Percentiles rank a stretch among this genome's conserved stretches.
Conservation (phyloP, 495 filamentous ascomycete species). For the Neurospora sp. region DNA sequence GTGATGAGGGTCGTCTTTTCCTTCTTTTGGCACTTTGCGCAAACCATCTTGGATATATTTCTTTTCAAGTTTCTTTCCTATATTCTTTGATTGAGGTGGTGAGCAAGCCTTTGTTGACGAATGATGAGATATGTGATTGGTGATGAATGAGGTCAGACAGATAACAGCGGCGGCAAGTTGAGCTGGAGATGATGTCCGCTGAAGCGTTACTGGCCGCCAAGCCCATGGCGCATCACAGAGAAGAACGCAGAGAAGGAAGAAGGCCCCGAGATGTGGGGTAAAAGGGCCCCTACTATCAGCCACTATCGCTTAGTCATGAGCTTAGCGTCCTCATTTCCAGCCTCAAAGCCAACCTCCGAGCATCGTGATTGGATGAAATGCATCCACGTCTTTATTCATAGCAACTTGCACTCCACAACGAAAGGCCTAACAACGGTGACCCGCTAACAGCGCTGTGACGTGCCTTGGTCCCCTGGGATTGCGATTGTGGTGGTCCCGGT, state of each 20-base stretch:
- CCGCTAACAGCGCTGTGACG: conserved; percentile 10
- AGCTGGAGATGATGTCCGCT: neutral
- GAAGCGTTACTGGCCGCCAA: neutral
- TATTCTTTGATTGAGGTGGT: neutral
- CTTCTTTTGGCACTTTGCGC: conserved; percentile 56
- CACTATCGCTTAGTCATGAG: neutral
- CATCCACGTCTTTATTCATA: conserved; percentile 5
- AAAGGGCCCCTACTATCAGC: neutral
- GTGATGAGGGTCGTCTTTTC: conserved; percentile 57
- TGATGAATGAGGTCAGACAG: neutral
- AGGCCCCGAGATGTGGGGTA: neutral
- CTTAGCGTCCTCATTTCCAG: neutral
- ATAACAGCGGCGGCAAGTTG: neutral
- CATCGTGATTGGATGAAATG: conserved; percentile 3
- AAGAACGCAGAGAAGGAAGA: neutral
- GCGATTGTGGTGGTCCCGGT: neutral
- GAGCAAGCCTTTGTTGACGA: neutral
- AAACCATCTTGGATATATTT: conserved; percentile 45
- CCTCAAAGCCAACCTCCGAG: neutral
- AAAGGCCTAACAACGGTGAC: neutral
- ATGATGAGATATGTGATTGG: neutral
- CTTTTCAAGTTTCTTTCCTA: neutral
- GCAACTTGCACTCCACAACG: neutral
- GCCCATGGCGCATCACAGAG: neutral
- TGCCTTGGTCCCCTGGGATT: conserved; percentile 8